Evolutionary conservation across 1,284 basidiomycete species (phyloP), one percentile per base, ranked within the genome.

Genomic region (Omphalotus olearius): DNA sequence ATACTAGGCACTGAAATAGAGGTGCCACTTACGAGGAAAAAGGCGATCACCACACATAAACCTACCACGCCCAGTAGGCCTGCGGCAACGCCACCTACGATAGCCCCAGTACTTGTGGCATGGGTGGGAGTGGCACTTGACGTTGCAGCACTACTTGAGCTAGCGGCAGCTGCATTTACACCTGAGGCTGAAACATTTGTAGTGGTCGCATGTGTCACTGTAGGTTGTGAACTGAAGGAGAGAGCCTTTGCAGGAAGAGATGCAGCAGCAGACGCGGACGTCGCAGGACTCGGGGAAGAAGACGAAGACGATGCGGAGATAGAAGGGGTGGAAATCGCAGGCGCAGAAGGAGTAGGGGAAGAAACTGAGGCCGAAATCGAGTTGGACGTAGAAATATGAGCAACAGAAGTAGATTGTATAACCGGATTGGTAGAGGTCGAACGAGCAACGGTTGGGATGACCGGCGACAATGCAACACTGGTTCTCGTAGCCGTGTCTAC

Each of bases 11-110:
- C 33, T 51, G 23, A 5, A n/a, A 23, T 23, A 48, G 35, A n/a
- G 56, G 48, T 50, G 53, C 33, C 52, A 60, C 76, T 51, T 59
- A 85, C 83, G 57, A 84, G 60, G 62, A 81, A 75, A 67, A 75
- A 85, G 37, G 74, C 68, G 39, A 82, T 56, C 0, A 74, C 68
- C 45, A 79, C 73, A 9, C 74, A 62, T 6, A 86, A 57, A 14
- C 70, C 67, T 13, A 72, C 76, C 11, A 80, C 57, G 23, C 73
- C 84, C 4, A 74, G 61, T 10, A 83, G 60, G 18, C 66, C 72
- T 2, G 76, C 82, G 14, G 70, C 72, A 17, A 84, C 66, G 48
- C 78, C 82, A 17, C 80, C 84, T 16, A 79, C 59, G 20, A 86
- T 50, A 7, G 36, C 47, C 11, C 46, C 64, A 1, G 72, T 65